Evolutionary conservation across 257 asterid species (phyloP).

Genomic region (Perilla frutescens): DNA sequence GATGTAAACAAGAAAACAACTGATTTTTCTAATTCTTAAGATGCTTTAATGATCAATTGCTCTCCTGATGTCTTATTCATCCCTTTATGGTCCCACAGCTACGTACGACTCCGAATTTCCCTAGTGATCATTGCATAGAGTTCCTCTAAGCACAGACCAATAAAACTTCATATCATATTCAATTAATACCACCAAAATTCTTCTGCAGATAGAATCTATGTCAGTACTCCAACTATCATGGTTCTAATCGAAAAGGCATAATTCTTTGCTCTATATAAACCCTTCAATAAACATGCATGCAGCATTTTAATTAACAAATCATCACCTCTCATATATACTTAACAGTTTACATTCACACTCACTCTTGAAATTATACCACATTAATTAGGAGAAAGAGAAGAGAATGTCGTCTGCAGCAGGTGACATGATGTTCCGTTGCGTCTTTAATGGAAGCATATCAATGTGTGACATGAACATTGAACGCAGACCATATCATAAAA

Average conservation of each 20-base stretch:
- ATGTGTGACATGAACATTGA: conserved; percentile 45
- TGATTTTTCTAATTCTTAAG: conserved; percentile 12
- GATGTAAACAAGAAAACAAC: conserved; percentile 4
- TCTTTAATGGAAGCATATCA: conserved; percentile 44
- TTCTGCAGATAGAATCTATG: neutral
- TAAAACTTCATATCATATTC: neutral
- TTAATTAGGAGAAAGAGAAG: conserved; percentile 9
- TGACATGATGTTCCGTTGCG: conserved; percentile 38
- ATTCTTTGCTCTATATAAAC: conserved; percentile 33
- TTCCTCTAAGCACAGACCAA: conserved; percentile 3
- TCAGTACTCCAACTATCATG: neutral
- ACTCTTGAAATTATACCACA: neutral
- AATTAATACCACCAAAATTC: neutral
- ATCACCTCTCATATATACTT: neutral
- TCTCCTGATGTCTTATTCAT: neutral
- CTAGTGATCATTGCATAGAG: neutral
- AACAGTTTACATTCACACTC: neutral
- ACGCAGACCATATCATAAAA: conserved; percentile 47
- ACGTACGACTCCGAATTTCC: neutral
- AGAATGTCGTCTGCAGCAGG: conserved; percentile 42
- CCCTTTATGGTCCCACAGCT: neutral
- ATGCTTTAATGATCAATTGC: conserved; percentile 15
- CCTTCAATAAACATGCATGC: conserved; percentile 23
- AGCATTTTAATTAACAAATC: conserved; percentile 19
- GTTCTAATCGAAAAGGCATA: neutral